phyloP scores from a whole-genome alignment of 2,329 filamentous ascomycete species.

The Aureobasidium sp. region DNA sequence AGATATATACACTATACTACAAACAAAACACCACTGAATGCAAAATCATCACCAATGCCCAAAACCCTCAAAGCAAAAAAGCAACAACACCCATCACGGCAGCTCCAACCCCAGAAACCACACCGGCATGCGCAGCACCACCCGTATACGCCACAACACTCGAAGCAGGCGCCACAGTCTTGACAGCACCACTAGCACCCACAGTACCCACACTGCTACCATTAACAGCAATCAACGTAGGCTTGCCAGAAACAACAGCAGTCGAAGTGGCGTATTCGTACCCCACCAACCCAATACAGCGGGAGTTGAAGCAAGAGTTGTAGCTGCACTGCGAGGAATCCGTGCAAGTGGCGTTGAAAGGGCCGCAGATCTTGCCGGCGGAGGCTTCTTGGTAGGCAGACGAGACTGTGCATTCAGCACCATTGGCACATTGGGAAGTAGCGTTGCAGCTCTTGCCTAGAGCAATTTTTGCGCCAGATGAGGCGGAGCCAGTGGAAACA shows the following conservation, averaged over 20 bases:
- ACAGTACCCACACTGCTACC: background rate
- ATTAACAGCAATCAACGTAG: background rate
- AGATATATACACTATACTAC: too few relatives aligned
- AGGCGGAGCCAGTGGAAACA: background rate
- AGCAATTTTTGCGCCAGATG: conserved; percentile 10
- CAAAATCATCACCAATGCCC: background rate
- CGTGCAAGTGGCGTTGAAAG: conserved; percentile 22
- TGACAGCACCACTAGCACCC: background rate
- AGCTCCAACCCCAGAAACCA: background rate
- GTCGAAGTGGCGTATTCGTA: background rate
- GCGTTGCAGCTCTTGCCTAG: conserved; percentile 20
- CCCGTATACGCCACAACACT: conserved; percentile 2
- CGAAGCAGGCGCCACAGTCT: background rate
- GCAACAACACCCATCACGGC: background rate
- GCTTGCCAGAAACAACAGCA: background rate
- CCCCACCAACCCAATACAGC: conserved; percentile 21
- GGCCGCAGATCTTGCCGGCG: conserved; percentile 18
- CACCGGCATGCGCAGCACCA: background rate
- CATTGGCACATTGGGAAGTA: conserved; percentile 18
- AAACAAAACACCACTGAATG: background rate
- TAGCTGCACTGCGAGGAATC: conserved; percentile 21
- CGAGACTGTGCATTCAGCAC: conserved; percentile 20
- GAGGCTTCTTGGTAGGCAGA: conserved; percentile 16
- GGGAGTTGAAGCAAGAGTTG: conserved; percentile 23
- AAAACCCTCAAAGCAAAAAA: background rate